Evolutionary conservation across 2,329 filamentous ascomycete species (phyloP).

Genomic region (Decorospora gaudefroyi): DNA sequence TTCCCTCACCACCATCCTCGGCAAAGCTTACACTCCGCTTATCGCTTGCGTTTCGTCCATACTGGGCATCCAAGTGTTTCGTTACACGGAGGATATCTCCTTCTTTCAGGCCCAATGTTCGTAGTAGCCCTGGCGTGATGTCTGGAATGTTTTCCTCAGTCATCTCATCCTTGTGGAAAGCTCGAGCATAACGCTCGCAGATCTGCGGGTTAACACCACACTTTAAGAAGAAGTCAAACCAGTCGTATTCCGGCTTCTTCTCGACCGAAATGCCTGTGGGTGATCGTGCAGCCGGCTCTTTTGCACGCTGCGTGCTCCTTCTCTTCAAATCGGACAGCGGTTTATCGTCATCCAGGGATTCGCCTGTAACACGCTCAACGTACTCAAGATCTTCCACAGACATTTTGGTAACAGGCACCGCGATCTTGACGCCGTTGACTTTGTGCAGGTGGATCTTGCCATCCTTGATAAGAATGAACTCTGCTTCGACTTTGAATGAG

Average conservation of each 20-base stretch:
- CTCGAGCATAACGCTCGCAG: constrained; percentile 90
- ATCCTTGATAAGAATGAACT: constrained; percentile 92
- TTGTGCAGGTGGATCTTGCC: constrained; percentile 98
- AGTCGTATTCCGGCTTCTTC: constrained; percentile 82
- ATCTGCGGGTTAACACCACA: constrained; percentile 91
- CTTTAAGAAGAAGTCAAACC: constrained; percentile 97
- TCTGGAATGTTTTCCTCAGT: constrained; percentile 90
- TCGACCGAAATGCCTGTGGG: constrained; percentile 66
- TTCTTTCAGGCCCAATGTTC: constrained; percentile 90
- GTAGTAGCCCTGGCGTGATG: constrained; percentile 78
- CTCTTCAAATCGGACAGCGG: constrained; percentile 80
- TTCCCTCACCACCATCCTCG: constrained; percentile 61
- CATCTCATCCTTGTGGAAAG: constrained; percentile 91
- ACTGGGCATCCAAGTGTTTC: constrained; percentile 83
- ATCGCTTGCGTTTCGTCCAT: constrained; percentile 64
- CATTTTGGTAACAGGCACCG: constrained; percentile 94
- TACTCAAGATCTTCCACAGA: constrained; percentile 93
- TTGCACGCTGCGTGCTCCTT: constrained; percentile 54
- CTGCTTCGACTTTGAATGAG: constrained; percentile 95
- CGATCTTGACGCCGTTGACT: constrained; percentile 96
- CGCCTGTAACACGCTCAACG: constrained; percentile 83
- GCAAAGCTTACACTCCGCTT: constrained; percentile 60
- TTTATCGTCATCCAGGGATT: constrained; percentile 89
- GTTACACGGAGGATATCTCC: constrained; percentile 96
- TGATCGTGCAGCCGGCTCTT: constrained; percentile 54